A percentile compares a stretch with the other conserved stretches of the same genome.
These are phyloP conservation scores for Cyberlindnera euphorbiiphila DNA, from an alignment of 805 yeast species.

Conservation along the genomic window DNA sequence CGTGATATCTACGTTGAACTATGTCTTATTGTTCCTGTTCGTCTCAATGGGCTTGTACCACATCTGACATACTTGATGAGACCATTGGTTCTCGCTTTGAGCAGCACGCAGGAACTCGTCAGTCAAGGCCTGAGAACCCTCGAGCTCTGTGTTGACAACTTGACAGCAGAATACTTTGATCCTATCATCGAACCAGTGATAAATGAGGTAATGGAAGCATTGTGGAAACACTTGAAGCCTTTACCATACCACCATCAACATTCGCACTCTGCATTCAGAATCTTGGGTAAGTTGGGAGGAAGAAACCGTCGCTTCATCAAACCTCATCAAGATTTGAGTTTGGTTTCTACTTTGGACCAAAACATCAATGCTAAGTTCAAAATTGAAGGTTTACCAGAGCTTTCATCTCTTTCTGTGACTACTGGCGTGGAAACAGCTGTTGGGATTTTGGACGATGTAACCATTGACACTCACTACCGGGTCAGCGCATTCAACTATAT, in stretches of 20 bases:
- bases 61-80: constrained; percentile 83
- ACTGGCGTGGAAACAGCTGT: constrained; percentile 82
- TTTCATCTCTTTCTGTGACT: constrained; percentile 72
- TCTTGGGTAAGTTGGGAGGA: constrained; percentile 94
- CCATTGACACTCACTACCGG: constrained; percentile 57
- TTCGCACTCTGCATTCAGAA: constrained; percentile 89
- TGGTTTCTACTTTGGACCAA: constrained; percentile 54
- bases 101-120: constrained; percentile 86
- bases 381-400: constrained; percentile 61
- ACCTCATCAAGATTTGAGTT: constrained; percentile 63
- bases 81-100: constrained; percentile 86
- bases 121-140: constrained; percentile 93
- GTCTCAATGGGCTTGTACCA: constrained; percentile 90
- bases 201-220: constrained; percentile 88
- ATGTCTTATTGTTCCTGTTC: constrained; percentile 92
- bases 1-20: constrained; percentile 92
- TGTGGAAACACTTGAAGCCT: constrained; percentile 89
- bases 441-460: constrained; percentile 63
- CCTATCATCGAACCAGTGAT: constrained; percentile 96
- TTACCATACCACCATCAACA: constrained; percentile 93
- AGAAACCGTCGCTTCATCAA: constrained; percentile 83
- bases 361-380: constrained; percentile 65
- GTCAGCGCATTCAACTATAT: constrained; percentile 75
- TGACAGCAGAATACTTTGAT: constrained; percentile 95
- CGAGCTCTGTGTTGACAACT: constrained; percentile 92